Evolutionary conservation across 192 early-diverging fungal species (phyloP).

Genomic region (Gamsiella multidivaricata): DNA sequence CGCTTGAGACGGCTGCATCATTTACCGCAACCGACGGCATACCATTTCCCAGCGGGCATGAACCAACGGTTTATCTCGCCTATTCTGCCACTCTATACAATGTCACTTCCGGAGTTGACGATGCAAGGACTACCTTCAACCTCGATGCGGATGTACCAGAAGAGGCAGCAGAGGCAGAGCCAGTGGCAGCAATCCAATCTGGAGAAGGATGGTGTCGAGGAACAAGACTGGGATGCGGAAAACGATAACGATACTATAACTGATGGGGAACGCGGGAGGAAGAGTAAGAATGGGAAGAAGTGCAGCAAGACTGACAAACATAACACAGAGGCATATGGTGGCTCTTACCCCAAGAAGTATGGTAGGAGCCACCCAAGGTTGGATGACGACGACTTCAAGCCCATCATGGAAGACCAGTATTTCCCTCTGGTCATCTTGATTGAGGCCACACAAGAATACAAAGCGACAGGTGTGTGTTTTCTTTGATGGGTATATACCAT

Average conservation of each 20-base stretch:
- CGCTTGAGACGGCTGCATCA: conserved; percentile 40
- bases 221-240: background rate
- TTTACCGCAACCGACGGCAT: conserved; percentile 44
- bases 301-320: background rate
- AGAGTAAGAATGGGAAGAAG: conserved; percentile 15
- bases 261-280: conserved; percentile 1
- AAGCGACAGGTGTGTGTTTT: conserved; percentile 26
- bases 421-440: conserved; percentile 47
- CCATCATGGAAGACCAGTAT: conserved; percentile 54
- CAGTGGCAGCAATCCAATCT: conserved; percentile 22
- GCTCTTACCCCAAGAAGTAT: conserved; percentile 1
- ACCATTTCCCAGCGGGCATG: conserved; percentile 52
- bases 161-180: conserved; percentile 26
- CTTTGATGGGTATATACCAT: background rate
- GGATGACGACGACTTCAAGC: conserved; percentile 24
- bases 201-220: background rate
- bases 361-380: background rate
- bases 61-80: conserved; percentile 52
- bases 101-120: conserved; percentile 49
- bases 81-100: conserved; percentile 49
- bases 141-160: conserved; percentile 47
- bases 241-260: conserved; percentile 3
- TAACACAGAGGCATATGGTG: background rate
- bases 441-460: conserved; percentile 39
- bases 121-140: conserved; percentile 51